Evolutionary conservation across 2,329 filamentous ascomycete genomes (phyloP).

Genomic region (Ambrosiella xylebori): DNA sequence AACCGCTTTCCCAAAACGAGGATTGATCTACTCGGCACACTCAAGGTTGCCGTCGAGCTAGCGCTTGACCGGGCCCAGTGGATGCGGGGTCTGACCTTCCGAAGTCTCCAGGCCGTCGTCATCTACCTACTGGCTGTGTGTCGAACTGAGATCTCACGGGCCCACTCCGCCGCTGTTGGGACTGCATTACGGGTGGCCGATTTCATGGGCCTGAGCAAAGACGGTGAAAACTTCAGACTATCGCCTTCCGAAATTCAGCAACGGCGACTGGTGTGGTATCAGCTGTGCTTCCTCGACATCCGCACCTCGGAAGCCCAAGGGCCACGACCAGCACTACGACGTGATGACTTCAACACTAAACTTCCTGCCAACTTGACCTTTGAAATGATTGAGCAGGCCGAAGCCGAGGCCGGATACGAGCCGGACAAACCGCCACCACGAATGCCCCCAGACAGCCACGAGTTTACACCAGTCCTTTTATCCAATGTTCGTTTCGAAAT

Average conservation of each 20-base stretch:
- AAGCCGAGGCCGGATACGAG: neutral
- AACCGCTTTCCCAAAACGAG: constrained; percentile 21
- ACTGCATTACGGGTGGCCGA: constrained; percentile 58
- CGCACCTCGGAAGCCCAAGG: constrained; percentile 59
- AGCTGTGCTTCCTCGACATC: constrained; percentile 60
- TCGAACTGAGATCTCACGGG: constrained; percentile 52
- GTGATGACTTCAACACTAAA: constrained; percentile 58
- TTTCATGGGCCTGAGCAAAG: constrained; percentile 60
- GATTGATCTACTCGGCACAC: constrained; percentile 34
- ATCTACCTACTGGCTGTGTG: constrained; percentile 64
- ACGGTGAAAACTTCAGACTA: constrained; percentile 48
- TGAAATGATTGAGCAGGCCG: constrained; percentile 9
- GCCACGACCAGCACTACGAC: constrained; percentile 51
- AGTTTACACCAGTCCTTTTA: constrained; percentile 45
- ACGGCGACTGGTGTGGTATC: constrained; percentile 57
- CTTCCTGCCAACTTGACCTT: constrained; percentile 46
- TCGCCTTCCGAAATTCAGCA: constrained; percentile 53
- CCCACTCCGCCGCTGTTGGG: constrained; percentile 55
- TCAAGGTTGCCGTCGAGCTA: constrained; percentile 49
- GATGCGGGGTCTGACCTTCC: constrained; percentile 47
- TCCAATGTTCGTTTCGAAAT: constrained; percentile 53
- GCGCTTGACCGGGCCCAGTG: constrained; percentile 54
- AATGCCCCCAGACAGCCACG: constrained; percentile 10
- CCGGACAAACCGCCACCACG: neutral
- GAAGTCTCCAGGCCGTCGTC: constrained; percentile 59